phyloP scores from a whole-genome alignment of 2,329 filamentous ascomycete species.

The Huntiella savannae region DNA sequence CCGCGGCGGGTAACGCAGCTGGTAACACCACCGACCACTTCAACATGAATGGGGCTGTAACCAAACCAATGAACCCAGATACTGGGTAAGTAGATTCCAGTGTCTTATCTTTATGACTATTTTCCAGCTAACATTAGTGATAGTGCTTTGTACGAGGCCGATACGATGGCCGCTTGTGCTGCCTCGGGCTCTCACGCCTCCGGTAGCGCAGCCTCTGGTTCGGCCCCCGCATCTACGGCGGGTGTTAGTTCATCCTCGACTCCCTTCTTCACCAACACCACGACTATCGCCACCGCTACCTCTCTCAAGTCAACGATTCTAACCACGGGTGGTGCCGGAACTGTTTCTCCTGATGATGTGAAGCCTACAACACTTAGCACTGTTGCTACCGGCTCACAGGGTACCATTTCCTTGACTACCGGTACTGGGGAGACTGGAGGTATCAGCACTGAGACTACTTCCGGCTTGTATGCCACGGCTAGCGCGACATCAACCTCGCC shows the following conservation, averaged over 20 bases:
- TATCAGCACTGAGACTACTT: too few relatives aligned
- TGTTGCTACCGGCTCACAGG: neutral
- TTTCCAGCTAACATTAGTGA: neutral
- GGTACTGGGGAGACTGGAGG: too few relatives aligned
- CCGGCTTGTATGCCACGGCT: too few relatives aligned
- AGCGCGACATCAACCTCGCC: too few relatives aligned
- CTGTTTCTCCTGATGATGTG: neutral
- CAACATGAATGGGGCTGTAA: conserved; percentile 23
- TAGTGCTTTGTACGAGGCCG: conserved; percentile 7
- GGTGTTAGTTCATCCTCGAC: neutral
- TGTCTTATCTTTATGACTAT: neutral
- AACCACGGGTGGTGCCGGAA: neutral
- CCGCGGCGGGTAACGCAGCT: conserved; percentile 36
- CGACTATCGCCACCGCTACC: neutral
- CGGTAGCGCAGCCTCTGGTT: neutral
- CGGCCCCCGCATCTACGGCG: neutral
- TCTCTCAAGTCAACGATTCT: neutral
- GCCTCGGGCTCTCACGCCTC: neutral
- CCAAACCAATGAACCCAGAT: conserved; percentile 8
- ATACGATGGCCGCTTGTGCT: conserved; percentile 1
- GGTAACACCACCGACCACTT: conserved; percentile 33
- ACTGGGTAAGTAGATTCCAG: neutral
- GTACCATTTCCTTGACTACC: neutral
- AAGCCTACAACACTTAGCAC: neutral
- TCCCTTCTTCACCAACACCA: neutral